These are phyloP conservation scores for Diplodia scrobiculata DNA, from an alignment of 2,329 filamentous ascomycete genomes.

Conservation along the genomic window DNA sequence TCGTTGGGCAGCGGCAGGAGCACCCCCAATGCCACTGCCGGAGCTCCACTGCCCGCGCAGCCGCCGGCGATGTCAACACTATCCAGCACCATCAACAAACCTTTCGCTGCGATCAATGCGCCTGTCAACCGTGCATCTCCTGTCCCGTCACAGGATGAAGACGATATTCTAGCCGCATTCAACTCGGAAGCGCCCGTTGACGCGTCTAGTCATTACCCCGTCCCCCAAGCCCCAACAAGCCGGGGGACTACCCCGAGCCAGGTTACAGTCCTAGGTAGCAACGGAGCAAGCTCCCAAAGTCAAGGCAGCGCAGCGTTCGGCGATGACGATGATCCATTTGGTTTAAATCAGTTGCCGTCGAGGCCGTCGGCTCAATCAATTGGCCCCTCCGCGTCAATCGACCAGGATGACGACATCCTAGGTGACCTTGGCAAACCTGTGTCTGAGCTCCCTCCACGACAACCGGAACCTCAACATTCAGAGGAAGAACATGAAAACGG, in stretches of 20 bases:
- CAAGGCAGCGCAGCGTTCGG: conserved; percentile 42
- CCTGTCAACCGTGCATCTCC: conserved; percentile 34
- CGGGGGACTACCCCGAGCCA: conserved; percentile 12
- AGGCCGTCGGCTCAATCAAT: conserved; percentile 40
- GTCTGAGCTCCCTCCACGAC: conserved; percentile 51
- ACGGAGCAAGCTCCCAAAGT: conserved; percentile 33
- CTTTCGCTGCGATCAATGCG: conserved; percentile 43
- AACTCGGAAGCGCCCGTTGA: conserved; percentile 62
- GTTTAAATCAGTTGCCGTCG: conserved; percentile 64
- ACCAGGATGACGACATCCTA: conserved; percentile 60
- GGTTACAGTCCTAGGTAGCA: background rate
- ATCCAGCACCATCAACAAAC: conserved; percentile 45
- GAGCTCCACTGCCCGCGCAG: conserved; percentile 43
- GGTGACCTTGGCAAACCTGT: conserved; percentile 63
- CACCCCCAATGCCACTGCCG: conserved; percentile 43
- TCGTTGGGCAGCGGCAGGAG: conserved; percentile 61
- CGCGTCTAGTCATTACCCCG: conserved; percentile 61
- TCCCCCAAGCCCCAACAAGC: conserved; percentile 44
- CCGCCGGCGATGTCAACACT: conserved; percentile 46
- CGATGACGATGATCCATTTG: conserved; percentile 79
- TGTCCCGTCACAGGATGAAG: conserved; percentile 49
- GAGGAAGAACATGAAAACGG: background rate
- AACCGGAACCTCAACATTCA: conserved; percentile 32
- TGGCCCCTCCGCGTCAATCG: conserved; percentile 31
- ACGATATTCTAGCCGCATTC: conserved; percentile 65